A percentile compares a stretch with the other conserved stretches of the same genome.
phyloP scores from a whole-genome alignment of 1,284 basidiomycete genomes.

The Gastroboletus turbinatus region DNA sequence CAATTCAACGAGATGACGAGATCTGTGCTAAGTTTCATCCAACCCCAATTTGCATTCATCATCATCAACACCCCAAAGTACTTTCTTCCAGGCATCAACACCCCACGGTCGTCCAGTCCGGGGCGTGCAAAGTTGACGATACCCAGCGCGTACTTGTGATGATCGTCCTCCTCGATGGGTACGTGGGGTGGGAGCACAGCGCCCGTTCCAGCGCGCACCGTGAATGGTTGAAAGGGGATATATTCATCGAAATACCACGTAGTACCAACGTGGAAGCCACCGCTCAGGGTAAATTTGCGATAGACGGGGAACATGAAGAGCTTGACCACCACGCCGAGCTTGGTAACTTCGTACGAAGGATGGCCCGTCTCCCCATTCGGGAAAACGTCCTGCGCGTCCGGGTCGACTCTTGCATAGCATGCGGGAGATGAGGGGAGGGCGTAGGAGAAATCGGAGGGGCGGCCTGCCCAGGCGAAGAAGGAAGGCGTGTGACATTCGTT shows the following conservation, averaged over 20 bases:
- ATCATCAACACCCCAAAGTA: constrained; percentile 14
- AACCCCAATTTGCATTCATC: constrained; percentile 11
- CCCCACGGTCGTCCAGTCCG: neutral
- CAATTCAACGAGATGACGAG: constrained; percentile 7
- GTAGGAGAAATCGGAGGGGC: constrained; percentile 5
- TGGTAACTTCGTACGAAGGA: constrained; percentile 12
- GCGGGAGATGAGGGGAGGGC: constrained; percentile 16
- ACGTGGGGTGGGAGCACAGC: neutral
- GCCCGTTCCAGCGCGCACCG: constrained; percentile 7
- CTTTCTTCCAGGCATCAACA: constrained; percentile 1
- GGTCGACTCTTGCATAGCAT: constrained; percentile 7
- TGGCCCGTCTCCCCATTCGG: neutral
- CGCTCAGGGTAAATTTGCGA: constrained; percentile 2
- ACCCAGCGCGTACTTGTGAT: constrained; percentile 8
- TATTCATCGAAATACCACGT: constrained; percentile 7
- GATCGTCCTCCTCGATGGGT: neutral
- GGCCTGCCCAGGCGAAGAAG: constrained; percentile 19
- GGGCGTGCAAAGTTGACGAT: constrained; percentile 9
- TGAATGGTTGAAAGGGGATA: constrained; percentile 8
- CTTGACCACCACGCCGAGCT: constrained; percentile 11
- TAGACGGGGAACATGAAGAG: constrained; percentile 10
- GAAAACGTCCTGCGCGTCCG: neutral
- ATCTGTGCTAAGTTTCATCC: constrained; percentile 15
- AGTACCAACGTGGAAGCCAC: constrained; percentile 15
- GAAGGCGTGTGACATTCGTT: constrained; percentile 13